Evolutionary conservation across 2,329 filamentous ascomycete species (phyloP), one percentile per base, ranked within the genome.

Genomic region (Claviceps sp.): DNA sequence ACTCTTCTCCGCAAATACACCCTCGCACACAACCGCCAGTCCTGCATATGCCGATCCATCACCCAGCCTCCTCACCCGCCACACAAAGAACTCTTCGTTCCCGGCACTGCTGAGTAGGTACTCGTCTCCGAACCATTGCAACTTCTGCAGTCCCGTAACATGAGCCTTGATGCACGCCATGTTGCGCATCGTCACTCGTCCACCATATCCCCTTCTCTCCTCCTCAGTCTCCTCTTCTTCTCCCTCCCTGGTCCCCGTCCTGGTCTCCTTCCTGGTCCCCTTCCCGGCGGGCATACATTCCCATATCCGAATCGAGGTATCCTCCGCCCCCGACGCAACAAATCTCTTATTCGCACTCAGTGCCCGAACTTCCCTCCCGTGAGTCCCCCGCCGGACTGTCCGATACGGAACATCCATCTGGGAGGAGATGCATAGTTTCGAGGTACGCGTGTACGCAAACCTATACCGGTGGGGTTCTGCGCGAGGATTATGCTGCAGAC

Each of bases 71-170:
- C 71, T 72, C 37, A 91, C 66, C 42, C 79, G 76, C 91, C 93
- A 98, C 11, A 90, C 77, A 59, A 84, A 91, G 56, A 97, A 85
- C 66, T 98, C 91, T 64, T 96, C 91, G 54, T 82, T 83, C 0
- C 90, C 93, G 5, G 80, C 88, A 60, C 88, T 90, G 57, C 87
- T 95, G 63, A 97, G 86, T 2, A 98, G 77, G 58, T 84, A 85
- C 1, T 72, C 65, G 2, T 83, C 78, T 46, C 79, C 75, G 1
- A 85, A 80, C 87, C 88, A 97, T 54, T 77, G 77, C 1, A 95
- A 71, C 55, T 83, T 77, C 64, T 96, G 91, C 7, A 97, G 79
- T 0, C 91, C 93, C 0, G 88, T 84, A 1, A 81, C 84, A 62
- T 98, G 93, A 51, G 79, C 80, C 57, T 88, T 83, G 20, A 95